Evolutionary conservation across 1,284 basidiomycete genomes (phyloP).

Genomic region (Ustilago hordei): DNA sequence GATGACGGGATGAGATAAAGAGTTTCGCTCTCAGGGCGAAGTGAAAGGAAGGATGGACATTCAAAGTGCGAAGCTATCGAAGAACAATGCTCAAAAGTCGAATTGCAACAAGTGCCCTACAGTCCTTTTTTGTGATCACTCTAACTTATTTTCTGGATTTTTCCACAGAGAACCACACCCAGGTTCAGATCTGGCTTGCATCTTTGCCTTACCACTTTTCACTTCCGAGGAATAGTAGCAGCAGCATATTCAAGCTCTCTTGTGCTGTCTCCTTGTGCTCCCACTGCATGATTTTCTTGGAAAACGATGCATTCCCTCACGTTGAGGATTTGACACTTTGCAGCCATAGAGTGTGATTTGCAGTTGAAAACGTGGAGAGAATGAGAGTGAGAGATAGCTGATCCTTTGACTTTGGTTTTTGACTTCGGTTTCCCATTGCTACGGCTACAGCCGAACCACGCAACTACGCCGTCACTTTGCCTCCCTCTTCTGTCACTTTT

Average conservation of each 20-base stretch:
- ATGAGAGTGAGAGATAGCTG: background rate
- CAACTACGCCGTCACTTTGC: background rate
- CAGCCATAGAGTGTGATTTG: background rate
- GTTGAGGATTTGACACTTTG: background rate
- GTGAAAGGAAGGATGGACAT: background rate
- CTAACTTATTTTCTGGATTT: background rate
- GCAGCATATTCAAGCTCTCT: too few species aligned
- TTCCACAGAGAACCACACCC: background rate
- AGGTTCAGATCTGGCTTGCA: constrained; percentile 8
- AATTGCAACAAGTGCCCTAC: too few species aligned
- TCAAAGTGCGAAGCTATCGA: too few species aligned
- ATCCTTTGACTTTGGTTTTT: background rate
- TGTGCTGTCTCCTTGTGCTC: background rate
- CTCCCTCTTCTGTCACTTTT: background rate
- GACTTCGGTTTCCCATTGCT: constrained; percentile 8
- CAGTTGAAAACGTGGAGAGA: constrained; percentile 5
- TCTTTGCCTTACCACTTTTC: constrained; percentile 5
- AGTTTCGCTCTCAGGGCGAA: background rate
- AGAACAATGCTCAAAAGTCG: too few species aligned
- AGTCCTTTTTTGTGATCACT: background rate
- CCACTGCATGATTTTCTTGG: constrained; percentile 6
- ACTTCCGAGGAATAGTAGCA: background rate
- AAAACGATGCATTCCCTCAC: background rate
- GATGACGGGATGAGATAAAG: too few species aligned
- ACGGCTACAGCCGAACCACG: background rate